Evolutionary conservation across 192 early-diverging fungal species (phyloP).

Genomic region (Podochytrium sp.): DNA sequence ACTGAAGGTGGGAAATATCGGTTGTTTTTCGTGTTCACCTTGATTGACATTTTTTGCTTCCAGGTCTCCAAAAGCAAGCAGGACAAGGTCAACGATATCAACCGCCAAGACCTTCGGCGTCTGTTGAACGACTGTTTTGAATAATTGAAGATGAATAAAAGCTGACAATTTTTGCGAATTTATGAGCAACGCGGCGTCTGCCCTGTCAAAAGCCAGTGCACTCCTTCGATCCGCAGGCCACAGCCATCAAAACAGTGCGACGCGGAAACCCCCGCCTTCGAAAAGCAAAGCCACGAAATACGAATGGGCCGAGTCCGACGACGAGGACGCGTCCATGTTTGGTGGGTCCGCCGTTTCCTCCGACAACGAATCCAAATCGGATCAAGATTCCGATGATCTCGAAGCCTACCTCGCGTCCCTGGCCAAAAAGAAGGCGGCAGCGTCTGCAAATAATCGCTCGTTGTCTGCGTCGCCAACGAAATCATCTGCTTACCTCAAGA

Average conservation of each 20-base stretch:
- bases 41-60: not conserved
- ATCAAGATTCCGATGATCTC: not conserved
- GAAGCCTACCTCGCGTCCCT: not conserved
- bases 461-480: too few relatives aligned
- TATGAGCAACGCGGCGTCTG: slow-evolving; percentile 7
- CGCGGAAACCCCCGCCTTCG: too few relatives aligned
- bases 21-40: not conserved
- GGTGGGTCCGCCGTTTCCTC: not conserved
- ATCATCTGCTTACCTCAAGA: slow-evolving; percentile 9
- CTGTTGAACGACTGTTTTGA: slow-evolving; percentile 26
- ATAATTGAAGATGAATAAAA: not conserved
- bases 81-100: slow-evolving; percentile 27
- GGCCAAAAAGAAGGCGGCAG: not conserved
- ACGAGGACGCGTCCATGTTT: not conserved
- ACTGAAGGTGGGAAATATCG: slow-evolving; percentile 40
- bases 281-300: not conserved
- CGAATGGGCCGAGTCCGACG: slow-evolving; percentile 8
- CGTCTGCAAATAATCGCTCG: not conserved
- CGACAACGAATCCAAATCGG: not conserved
- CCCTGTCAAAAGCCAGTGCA: slow-evolving; percentile 7
- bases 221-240: not conserved
- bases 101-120: slow-evolving; percentile 21
- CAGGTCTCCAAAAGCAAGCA: slow-evolving; percentile 26
- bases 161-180: not conserved
- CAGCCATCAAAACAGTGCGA: not conserved